These are phyloP conservation scores for Wickerhamiella kurtzmanii DNA, from an alignment of 805 yeast genomes.

Conservation along the genomic window DNA sequence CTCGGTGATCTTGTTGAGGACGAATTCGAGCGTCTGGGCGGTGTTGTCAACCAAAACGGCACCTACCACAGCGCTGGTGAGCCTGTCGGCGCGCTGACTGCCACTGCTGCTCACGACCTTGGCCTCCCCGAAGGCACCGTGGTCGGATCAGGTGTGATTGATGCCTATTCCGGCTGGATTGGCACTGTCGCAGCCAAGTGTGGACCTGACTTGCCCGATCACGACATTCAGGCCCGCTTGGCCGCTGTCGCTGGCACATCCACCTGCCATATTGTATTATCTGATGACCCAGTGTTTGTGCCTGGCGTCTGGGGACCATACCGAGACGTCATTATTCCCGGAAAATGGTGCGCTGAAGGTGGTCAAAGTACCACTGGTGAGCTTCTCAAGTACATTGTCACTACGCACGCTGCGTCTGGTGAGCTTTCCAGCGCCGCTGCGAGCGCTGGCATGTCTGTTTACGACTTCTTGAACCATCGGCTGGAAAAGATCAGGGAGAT, in stretches of 20 bases:
- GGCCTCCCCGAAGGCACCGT: constrained; percentile 69
- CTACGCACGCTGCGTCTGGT: constrained; percentile 77
- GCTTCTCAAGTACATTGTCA: constrained; percentile 70
- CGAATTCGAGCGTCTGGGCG: constrained; percentile 70
- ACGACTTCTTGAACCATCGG: constrained; percentile 67
- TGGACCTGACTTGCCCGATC: constrained; percentile 31
- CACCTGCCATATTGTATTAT: constrained; percentile 86
- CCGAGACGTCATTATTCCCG: constrained; percentile 80
- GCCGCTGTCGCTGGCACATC: constrained; percentile 99
- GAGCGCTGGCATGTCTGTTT: constrained; percentile 49
- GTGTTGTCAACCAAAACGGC: constrained; percentile 62
- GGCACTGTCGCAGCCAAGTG: constrained; percentile 94
- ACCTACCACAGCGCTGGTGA: constrained; percentile 79
- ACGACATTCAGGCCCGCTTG: constrained; percentile 57
- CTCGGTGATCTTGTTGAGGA: constrained; percentile 66
- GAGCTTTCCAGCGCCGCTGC: constrained; percentile 58
- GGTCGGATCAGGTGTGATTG: constrained; percentile 93
- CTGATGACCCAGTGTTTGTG: constrained; percentile 74
- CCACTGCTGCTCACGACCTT: constrained; percentile 59
- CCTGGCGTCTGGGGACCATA: constrained; percentile 99
- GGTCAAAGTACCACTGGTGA: constrained; percentile 99
- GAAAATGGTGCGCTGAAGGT: constrained; percentile 93
- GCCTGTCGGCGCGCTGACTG: constrained; percentile 58
- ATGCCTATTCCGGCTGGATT: constrained; percentile 97
- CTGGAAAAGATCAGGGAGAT: constrained; percentile 53